These are phyloP conservation scores for Mycena pura DNA, from an alignment of 768 basidiomycete species.

Conservation along the genomic window DNA sequence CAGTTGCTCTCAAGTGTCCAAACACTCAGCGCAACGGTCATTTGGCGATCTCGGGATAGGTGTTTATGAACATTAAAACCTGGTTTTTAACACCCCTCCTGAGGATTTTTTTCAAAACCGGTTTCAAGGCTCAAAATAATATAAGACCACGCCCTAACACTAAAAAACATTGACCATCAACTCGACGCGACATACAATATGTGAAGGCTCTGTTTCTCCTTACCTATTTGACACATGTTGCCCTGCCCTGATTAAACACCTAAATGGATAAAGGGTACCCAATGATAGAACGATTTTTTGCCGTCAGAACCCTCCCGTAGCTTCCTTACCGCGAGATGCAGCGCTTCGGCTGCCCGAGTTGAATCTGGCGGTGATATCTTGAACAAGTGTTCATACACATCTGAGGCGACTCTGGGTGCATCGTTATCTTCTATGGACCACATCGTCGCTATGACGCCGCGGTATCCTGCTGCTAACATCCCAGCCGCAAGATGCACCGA, in stretches of 20 bases:
- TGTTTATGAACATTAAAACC: too few species aligned
- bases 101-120: too few species aligned
- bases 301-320: constrained; percentile 14
- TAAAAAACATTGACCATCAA: not conserved
- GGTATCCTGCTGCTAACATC: constrained; percentile 43
- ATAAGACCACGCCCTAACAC: too few species aligned
- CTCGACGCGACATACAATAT: not conserved
- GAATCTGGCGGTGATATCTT: constrained; percentile 4
- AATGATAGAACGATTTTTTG: constrained; percentile 21
- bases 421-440: constrained; percentile 48
- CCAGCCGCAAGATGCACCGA: constrained; percentile 49
- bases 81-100: too few species aligned
- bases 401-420: constrained; percentile 39
- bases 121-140: too few species aligned
- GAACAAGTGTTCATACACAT: constrained; percentile 38
- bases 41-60: too few species aligned
- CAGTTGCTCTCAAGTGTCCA: too few species aligned
- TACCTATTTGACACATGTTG: not conserved
- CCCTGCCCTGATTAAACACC: constrained; percentile 23
- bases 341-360: constrained; percentile 30
- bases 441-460: constrained; percentile 48
- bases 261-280: constrained; percentile 34
- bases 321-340: constrained; percentile 29
- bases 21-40: too few species aligned
- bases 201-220: not conserved